Percentiles rank a stretch among this genome's conserved stretches.
Evolutionary conservation across 2,329 filamentous ascomycete species (phyloP).

Genomic region (Nothophaeocryptopus gaeumannii): DNA sequence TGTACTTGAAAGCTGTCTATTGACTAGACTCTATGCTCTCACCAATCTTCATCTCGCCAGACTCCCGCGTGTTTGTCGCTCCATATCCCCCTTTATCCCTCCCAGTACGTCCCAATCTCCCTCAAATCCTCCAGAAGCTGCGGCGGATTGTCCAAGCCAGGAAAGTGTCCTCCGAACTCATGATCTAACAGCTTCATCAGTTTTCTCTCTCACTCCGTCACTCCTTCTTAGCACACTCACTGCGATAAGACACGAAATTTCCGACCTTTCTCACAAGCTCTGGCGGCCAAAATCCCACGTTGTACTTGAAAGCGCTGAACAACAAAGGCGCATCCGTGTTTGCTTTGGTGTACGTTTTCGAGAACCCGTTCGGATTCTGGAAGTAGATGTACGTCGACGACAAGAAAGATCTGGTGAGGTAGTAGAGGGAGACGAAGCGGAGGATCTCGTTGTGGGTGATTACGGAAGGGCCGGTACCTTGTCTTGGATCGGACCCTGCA

Average conservation of each 20-base stretch:
- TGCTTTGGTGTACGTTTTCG: slow-evolving; percentile 5
- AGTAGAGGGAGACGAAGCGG: slow-evolving; percentile 1
- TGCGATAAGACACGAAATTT: slow-evolving; percentile 37
- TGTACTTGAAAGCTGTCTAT: too few species aligned
- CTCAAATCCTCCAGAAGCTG: slow-evolving; percentile 9
- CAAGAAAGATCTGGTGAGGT: slow-evolving; percentile 2
- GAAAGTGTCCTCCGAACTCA: slow-evolving; percentile 15
- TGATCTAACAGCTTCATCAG: slow-evolving; percentile 3
- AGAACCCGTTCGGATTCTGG: slow-evolving; percentile 8
- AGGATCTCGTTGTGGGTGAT: slow-evolving; percentile 19
- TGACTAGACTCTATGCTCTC: too few species aligned
- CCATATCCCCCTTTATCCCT: not conserved
- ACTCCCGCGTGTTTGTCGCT: too few species aligned
- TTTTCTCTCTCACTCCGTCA: too few species aligned
- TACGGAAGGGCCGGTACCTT: slow-evolving; percentile 30
- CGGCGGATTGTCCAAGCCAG: slow-evolving; percentile 9
- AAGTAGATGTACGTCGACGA: slow-evolving; percentile 2
- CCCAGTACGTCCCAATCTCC: slow-evolving; percentile 11
- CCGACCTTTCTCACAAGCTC: slow-evolving; percentile 31
- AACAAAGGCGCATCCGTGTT: slow-evolving; percentile 13
- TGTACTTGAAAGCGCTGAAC: slow-evolving; percentile 16
- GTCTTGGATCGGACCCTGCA: slow-evolving; percentile 27
- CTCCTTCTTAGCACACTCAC: slow-evolving; percentile 4
- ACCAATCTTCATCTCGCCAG: too few species aligned
- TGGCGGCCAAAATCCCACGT: slow-evolving; percentile 25